These are phyloP conservation scores for Chrysanthemum makinoi DNA, from an alignment of 129 eudicot species.

Conservation along the genomic window DNA sequence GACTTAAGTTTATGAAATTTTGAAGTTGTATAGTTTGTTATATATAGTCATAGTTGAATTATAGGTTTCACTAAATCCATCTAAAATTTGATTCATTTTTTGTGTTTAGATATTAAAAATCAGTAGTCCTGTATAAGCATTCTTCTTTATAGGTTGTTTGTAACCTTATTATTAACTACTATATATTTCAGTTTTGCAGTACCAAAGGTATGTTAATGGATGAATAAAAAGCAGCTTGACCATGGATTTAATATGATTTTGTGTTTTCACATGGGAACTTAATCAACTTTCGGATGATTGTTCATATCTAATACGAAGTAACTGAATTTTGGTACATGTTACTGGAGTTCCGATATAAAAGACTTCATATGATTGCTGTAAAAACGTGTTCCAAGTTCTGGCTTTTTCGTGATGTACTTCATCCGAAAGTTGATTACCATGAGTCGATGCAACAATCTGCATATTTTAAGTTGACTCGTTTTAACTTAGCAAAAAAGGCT, in stretches of 20 bases:
- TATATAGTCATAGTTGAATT: slow-evolving; percentile 17
- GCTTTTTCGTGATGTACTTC: background rate
- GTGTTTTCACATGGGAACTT: background rate
- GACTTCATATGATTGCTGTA: too few species aligned
- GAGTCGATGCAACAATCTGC: too few species aligned
- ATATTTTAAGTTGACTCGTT: background rate
- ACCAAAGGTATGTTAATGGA: background rate
- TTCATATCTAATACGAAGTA: too few species aligned
- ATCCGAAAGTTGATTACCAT: background rate
- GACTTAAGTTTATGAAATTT: background rate
- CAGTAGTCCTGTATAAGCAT: background rate
- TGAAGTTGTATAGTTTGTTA: slow-evolving; percentile 12
- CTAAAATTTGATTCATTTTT: slow-evolving; percentile 27
- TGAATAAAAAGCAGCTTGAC: too few species aligned
- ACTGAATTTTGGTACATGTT: too few species aligned
- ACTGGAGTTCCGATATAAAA: too few species aligned
- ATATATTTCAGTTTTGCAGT: background rate
- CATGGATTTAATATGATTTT: background rate
- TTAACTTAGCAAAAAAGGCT: background rate
- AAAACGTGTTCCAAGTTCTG: background rate
- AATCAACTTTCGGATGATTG: too few species aligned
- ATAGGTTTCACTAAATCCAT: background rate
- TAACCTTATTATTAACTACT: background rate
- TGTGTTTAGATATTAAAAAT: slow-evolving; percentile 16
- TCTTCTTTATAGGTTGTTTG: background rate